Conservation (phyloP, 2,329 filamentous ascomycete genomes). For the Botrytis fabae region DNA sequence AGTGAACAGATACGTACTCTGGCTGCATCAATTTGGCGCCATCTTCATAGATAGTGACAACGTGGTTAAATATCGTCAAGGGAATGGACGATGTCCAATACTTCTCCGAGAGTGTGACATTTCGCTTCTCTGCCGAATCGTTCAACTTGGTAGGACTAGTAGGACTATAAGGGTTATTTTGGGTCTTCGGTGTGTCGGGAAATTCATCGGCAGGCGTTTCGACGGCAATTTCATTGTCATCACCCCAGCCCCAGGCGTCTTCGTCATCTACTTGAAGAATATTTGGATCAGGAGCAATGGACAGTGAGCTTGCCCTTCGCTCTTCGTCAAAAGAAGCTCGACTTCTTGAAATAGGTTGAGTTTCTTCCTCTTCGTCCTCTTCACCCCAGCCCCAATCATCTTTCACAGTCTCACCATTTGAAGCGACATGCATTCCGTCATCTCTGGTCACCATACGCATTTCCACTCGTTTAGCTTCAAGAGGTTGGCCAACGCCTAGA, state of each 20-base stretch:
- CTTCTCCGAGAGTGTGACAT: conserved; percentile 78
- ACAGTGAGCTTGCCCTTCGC: conserved; percentile 18
- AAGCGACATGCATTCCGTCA: conserved; percentile 64
- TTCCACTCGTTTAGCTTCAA: conserved; percentile 79
- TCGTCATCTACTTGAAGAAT: conserved; percentile 42
- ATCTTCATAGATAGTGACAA: conserved; percentile 61
- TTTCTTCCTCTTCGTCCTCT: conserved; percentile 57
- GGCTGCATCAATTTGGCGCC: conserved; percentile 59
- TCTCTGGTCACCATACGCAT: conserved; percentile 72
- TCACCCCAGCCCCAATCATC: conserved; percentile 76
- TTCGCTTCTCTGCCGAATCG: conserved; percentile 39
- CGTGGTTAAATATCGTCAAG: conserved; percentile 69
- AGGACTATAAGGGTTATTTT: background rate
- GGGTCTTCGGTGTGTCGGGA: background rate
- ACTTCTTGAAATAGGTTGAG: conserved; percentile 27
- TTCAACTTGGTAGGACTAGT: background rate
- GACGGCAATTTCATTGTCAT: conserved; percentile 54
- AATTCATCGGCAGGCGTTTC: conserved; percentile 36
- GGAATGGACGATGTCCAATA: conserved; percentile 90
- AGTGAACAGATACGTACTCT: conserved; percentile 41
- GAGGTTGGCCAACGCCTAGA: conserved; percentile 63
- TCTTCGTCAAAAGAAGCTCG: conserved; percentile 34
- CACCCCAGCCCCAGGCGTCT: conserved; percentile 79
- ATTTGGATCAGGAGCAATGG: conserved; percentile 24
- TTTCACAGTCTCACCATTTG: conserved; percentile 48